phyloP scores from a whole-genome alignment of 495 filamentous ascomycete genomes.

The Trichoderma virens region DNA sequence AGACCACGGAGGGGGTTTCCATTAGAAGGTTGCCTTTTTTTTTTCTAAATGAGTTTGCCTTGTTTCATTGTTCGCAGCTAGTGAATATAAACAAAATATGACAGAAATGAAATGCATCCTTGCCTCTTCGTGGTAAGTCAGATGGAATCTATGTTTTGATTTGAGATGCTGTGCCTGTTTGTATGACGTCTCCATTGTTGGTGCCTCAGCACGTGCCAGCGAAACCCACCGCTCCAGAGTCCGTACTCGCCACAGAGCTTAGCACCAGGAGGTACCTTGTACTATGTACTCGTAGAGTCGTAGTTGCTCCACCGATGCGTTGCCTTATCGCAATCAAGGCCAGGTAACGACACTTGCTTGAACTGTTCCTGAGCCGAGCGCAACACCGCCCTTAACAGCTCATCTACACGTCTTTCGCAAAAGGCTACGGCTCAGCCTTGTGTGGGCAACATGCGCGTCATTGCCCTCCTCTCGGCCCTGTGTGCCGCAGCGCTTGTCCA shows the following conservation, averaged over 20 bases:
- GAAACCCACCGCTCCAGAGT: background rate
- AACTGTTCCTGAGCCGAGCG: background rate
- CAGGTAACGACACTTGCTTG: background rate
- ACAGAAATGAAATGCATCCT: background rate
- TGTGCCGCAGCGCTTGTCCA: constrained; percentile 23
- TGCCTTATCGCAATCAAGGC: constrained; percentile 3
- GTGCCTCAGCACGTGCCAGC: background rate
- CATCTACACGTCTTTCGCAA: constrained; percentile 11
- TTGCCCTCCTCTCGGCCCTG: constrained; percentile 23
- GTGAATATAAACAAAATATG: background rate
- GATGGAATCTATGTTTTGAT: background rate
- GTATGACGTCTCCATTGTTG: background rate
- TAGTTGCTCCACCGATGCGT: background rate
- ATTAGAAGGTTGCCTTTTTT: background rate
- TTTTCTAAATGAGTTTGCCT: too few relatives aligned
- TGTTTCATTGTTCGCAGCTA: background rate
- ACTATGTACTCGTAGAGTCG: too few relatives aligned
- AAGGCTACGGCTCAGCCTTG: background rate
- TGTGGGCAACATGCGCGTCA: constrained; percentile 18
- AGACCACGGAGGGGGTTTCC: background rate
- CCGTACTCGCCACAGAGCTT: background rate
- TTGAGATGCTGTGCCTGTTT: background rate
- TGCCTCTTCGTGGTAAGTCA: background rate
- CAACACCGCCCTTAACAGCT: background rate
- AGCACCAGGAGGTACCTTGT: background rate